Evolutionary conservation across 208 protist genomes (phyloP).

Genomic region (Leishmania gerbilli): DNA sequence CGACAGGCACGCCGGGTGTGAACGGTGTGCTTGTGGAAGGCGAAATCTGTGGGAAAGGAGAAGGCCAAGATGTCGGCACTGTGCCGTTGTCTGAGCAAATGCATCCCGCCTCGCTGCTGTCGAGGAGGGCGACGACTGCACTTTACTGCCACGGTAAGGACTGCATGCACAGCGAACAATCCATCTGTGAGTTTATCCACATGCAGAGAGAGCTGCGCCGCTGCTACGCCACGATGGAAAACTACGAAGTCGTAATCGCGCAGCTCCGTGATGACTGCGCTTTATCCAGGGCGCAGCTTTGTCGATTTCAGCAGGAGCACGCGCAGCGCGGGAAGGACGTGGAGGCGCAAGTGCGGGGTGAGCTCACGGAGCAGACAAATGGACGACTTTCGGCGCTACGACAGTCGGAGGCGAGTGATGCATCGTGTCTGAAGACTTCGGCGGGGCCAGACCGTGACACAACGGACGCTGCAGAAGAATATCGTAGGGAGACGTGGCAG

Average conservation of each 20-base stretch:
- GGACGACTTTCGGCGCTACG: background rate
- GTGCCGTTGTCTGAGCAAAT: background rate
- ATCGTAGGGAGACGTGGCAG: background rate
- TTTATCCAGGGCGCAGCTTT: slow-evolving; percentile 5
- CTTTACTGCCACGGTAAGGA: slow-evolving; percentile 28
- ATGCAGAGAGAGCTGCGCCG: slow-evolving; percentile 64
- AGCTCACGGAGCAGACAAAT: slow-evolving; percentile 12
- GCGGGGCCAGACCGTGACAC: background rate
- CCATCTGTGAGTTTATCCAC: slow-evolving; percentile 68
- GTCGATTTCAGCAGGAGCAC: slow-evolving; percentile 3
- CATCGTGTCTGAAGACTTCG: background rate
- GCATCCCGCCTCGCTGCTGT: background rate
- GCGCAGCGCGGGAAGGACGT: slow-evolving; percentile 8
- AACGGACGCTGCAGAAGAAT: background rate
- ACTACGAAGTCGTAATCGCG: slow-evolving; percentile 25
- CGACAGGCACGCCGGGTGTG: background rate
- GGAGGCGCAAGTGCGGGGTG: slow-evolving; percentile 16
- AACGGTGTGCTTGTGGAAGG: background rate
- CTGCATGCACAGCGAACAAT: slow-evolving; percentile 73
- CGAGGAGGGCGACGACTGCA: background rate
- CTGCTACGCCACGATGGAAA: slow-evolving; percentile 49
- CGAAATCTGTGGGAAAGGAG: background rate
- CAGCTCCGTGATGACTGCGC: slow-evolving; percentile 29
- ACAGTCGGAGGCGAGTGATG: background rate
- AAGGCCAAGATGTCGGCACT: background rate